Evolutionary conservation across 495 filamentous ascomycete species (phyloP).

Genomic region (Pseudoneurospora amorphoporcata): DNA sequence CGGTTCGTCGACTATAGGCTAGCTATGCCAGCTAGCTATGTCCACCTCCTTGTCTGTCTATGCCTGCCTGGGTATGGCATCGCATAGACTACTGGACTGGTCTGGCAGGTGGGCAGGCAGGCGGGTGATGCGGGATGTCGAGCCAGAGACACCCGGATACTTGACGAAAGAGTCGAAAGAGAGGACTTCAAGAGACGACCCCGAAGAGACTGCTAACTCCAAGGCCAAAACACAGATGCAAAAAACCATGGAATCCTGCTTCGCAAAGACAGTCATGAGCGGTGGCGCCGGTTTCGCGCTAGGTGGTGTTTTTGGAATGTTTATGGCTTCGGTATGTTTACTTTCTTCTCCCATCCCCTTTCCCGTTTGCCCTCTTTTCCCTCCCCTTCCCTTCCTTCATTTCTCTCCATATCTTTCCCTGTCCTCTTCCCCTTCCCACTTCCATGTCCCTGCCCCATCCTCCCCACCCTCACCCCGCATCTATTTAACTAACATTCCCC

Average conservation of each 20-base stretch:
- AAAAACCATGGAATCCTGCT: slow-evolving; percentile 79
- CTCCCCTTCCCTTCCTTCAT: background rate
- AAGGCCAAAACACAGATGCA: slow-evolving; percentile 44
- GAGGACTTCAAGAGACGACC: background rate
- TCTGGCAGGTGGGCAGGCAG: background rate
- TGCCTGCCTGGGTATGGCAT: background rate
- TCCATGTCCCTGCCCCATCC: background rate
- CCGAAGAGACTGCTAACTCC: background rate
- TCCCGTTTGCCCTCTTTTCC: background rate
- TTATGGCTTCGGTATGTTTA: slow-evolving; percentile 77
- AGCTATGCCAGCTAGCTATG: background rate
- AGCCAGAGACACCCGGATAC: background rate
- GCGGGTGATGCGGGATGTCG: background rate
- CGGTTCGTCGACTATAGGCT: background rate
- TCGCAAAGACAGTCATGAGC: slow-evolving; percentile 68
- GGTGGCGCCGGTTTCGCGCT: slow-evolving; percentile 84
- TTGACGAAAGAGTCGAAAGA: background rate
- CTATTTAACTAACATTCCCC: background rate
- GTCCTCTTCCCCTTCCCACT: background rate
- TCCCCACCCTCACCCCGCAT: background rate
- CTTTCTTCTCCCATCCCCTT: background rate
- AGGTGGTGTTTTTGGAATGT: slow-evolving; percentile 85
- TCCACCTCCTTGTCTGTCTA: background rate
- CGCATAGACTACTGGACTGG: background rate
- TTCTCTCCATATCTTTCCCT: background rate